These are phyloP conservation scores for Plasmodium inui DNA, from an alignment of 169 alveolate species.

Conservation along the genomic window DNA sequence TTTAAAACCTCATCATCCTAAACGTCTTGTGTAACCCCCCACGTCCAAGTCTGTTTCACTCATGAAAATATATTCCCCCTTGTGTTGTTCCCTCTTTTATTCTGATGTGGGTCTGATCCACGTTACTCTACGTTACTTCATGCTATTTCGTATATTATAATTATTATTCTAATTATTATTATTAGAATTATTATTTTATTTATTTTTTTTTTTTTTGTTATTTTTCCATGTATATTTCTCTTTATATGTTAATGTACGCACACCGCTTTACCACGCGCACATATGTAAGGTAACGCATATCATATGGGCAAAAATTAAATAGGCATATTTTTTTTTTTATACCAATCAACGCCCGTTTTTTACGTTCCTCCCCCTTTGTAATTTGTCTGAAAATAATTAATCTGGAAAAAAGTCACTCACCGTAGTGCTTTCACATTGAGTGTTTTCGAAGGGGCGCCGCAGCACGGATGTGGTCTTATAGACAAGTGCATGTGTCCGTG, in stretches of 20 bases:
- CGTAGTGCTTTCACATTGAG: background rate
- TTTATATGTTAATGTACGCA: background rate
- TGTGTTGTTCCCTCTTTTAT: background rate
- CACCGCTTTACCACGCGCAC: background rate
- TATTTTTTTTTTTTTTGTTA: background rate
- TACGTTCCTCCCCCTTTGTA: slow-evolving; percentile 27
- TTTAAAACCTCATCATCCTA: slow-evolving; percentile 12
- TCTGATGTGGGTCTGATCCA: background rate
- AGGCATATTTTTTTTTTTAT: slow-evolving; percentile 11
- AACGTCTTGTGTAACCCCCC: background rate
- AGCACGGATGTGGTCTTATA: background rate
- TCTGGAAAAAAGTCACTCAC: background rate
- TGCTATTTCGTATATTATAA: background rate
- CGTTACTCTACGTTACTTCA: background rate
- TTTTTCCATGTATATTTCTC: background rate
- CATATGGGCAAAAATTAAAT: background rate
- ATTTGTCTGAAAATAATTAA: slow-evolving; percentile 31
- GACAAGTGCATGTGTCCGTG: background rate
- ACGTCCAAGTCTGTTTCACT: background rate
- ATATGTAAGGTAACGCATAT: background rate
- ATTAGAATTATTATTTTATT: background rate
- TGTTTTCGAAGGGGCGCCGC: background rate
- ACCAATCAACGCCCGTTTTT: slow-evolving; percentile 5
- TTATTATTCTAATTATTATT: background rate
- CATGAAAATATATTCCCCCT: slow-evolving; percentile 11